Evolutionary conservation across 2,329 filamentous ascomycete species (phyloP), one percentile per base, ranked within the genome.

Genomic region (Eutypa lata): DNA sequence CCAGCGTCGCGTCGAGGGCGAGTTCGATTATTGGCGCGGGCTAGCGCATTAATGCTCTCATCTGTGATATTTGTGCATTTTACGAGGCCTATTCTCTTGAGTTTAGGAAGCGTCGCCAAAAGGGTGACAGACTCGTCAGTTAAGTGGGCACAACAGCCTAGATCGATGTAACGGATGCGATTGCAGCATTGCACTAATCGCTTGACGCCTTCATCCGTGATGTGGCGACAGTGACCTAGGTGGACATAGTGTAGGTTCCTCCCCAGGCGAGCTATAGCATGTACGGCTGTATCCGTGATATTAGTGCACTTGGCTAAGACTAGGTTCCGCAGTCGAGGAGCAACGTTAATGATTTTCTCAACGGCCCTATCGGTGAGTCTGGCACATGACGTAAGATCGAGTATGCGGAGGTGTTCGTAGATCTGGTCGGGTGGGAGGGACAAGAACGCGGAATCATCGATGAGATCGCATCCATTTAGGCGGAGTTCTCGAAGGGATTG

Each of bases 201-300:
- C 62, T 89, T 89, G 18, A 99, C 91, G 1, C 91, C 92, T 35
- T 86, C 80, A 66, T 99, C 94, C 0, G 93, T 97, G 65, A 99
- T 92, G 46, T 92, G 86, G 26, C 84, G 84, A 71, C 94, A 99
- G 70, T 99, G 94, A 10, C 94, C 94, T 2, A 99, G 80, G 66
- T 99, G 94, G 49, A 99, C 87, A 69, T 96, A 97, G 71, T 99
- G 94, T 51, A 99, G 76, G 64, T 97, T 99, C 77, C 97, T 97
- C 57, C 92, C 91, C 3, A 99, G 80, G 62, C 84, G 87, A 52
- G 91, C 88, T 58, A 99, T 97, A 52, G 92, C 88, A 61, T 88
- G 79, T 8, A 99, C 91, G 8, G 93, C 88, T 46, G 83, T 81
- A 72, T 99, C 93, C 2, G 94, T 97, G 64, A 99, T 90, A 65